Base-by-base conservation (phyloP, 345 rosid genomes). In the Lepidium aucheri region DNA sequence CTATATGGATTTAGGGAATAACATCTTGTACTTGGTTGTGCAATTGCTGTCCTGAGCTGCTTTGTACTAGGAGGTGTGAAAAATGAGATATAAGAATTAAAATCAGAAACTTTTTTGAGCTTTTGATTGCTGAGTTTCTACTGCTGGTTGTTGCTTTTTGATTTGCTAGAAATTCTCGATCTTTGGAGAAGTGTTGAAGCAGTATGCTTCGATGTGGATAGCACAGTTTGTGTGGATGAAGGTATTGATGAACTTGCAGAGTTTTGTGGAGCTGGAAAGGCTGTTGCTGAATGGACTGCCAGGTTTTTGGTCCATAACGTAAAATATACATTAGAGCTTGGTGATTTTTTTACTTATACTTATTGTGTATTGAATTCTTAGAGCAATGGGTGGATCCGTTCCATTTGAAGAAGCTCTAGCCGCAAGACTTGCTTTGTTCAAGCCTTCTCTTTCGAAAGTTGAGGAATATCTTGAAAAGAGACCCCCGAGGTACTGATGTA, bases 221-320 rank as follows among this genome's bases (percentile, higher is more conserved):
- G 99, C 81, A 93, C 99, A 6, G 99, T 90, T 18, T 93, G 99
- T 63, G 53, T 81, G 52, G 97, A 93, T 71, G 98, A 93, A 83
- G 98, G 98, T 40, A 90, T 93, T 39, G 97, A 93, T 72, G 97
- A 93, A 74, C 89, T 93, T 71, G 99, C 99, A 0, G 99, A 93
- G 47, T 93, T 88, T 68, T 93, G 99, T 84, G 97, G 97, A 69
- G 97, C 96, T 57, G 96, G 97, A 70, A 83, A 85, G 65, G 97
- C 97, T 69, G 97, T 90, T 73, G 96, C 96, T 12, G 97, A 86
- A 73, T 93, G 96, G 97, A 87, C 97, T 58, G 94, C 89, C 39
- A 93, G 96, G 97, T 93, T 76, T 71, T 53, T 63, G 78, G 34
- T 53, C 54, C 52, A 49, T 51, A 15, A 46, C 22, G 15, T 17